Base-by-base conservation (phyloP, 2,329 filamentous ascomycete genomes). In the Curvularia sp. region DNA sequence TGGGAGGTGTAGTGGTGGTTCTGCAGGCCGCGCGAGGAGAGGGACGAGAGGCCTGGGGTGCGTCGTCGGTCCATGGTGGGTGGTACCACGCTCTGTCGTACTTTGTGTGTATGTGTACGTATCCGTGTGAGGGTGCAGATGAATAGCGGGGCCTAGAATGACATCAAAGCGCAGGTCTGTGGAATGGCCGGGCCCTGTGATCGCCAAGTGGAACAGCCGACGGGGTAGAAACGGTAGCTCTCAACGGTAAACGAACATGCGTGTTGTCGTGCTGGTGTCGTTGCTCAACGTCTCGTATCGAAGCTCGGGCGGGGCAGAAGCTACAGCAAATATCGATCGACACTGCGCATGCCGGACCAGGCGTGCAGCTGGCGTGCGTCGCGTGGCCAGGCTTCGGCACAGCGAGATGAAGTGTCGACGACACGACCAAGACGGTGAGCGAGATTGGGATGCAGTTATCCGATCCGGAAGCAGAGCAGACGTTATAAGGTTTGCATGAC, bases 1-100 rank as follows among this genome's bases (percentile, higher is more conserved):
- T 97, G 94, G 26, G 88, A 89, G 59, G 93, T 93, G 81, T 94
- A 98, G 71, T 95, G 93, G 53, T 93, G 91, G 28, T 89, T 91
- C 9, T 93, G 91, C 63, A 97, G 87, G 54, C 73, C 71, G 8
- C 67, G 71, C 10, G 71, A 65, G 30, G 89, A 90, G 54, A 75
- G 68, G 20, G 93, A 93, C 31, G 90, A 93, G 57, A 98, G 88
- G 71, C 94, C 94, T 60, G 97, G 92, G 64, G 92, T 92, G 79
- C 92, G 92, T 70, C 90, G 88, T 57, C 76, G 79, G 58, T 79
- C 74, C 80, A 82, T 82, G 30, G 50, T 31, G 33, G 24, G 10
- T 43, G n/a, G 24, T 44, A 24, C 38, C 9, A 13, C 30, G 24
- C 12, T 3, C 12, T 35, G 47, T 38, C n/a, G 47, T 38, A 13